phyloP scores from a whole-genome alignment of 768 basidiomycete genomes.

The Lactarius sp. region DNA sequence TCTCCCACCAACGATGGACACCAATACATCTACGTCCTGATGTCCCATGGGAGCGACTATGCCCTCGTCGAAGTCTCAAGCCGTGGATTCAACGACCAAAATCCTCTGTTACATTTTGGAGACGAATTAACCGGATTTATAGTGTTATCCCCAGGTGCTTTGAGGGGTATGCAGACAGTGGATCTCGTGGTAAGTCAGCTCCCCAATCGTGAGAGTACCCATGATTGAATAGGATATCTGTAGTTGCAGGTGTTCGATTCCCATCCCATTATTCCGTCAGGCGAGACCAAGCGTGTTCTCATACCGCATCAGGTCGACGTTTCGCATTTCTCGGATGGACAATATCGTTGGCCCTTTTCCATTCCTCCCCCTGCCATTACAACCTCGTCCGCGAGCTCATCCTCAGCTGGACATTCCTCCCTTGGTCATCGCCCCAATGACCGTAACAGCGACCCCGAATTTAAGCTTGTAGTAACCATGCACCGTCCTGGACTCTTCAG shows the following conservation, averaged over 20 bases:
- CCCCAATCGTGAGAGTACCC: too few relatives aligned
- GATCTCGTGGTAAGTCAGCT: conserved; percentile 19
- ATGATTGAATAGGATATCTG: not conserved
- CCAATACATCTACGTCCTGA: not conserved
- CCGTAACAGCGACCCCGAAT: too few relatives aligned
- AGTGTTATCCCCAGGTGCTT: not conserved
- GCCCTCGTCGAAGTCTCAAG: conserved; percentile 11
- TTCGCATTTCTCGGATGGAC: not conserved
- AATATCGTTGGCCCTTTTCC: conserved; percentile 14
- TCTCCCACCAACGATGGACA: too few relatives aligned
- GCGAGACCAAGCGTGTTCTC: conserved; percentile 1
- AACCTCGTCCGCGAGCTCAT: not conserved
- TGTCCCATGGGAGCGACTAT: conserved; percentile 16
- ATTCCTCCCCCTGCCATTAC: not conserved
- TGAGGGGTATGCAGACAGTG: conserved; percentile 8
- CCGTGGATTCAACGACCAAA: not conserved
- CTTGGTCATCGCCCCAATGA: not conserved
- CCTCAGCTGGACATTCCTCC: not conserved
- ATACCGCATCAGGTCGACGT: conserved; percentile 5
- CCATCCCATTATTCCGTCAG: not conserved
- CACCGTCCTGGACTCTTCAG: conserved; percentile 8
- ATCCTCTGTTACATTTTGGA: conserved; percentile 10
- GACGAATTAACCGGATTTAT: conserved; percentile 16
- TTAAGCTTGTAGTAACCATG: conserved; percentile 9
- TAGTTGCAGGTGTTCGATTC: conserved; percentile 13